Evolutionary conservation across 2,329 filamentous ascomycete species (phyloP), one percentile per base, ranked within the genome.

Genomic region (Neoascochyta sp.): DNA sequence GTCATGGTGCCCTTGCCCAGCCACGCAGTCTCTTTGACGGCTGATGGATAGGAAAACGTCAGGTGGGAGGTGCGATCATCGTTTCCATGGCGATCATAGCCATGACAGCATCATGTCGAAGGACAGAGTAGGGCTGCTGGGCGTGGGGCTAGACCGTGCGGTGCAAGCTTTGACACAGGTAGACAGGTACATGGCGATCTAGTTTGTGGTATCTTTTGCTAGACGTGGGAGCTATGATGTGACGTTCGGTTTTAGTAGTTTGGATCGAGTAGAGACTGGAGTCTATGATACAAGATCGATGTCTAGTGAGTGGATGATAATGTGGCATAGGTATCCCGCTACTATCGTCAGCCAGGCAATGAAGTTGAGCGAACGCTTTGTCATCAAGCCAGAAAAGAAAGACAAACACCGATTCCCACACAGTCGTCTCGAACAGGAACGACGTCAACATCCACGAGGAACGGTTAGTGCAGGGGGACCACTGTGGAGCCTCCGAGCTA

Each of bases 381-480:
- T 14, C 10, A 11, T 10, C 24, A 20, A 20, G 10, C 18, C 7
- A 10, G 18, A 20, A 7, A 7, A 7, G 13, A 12, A 17, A n/a
- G n/a, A 2, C n/a, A 16, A 25, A 9, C 4, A 6, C n/a, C 17
- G 9, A 14, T 31, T 8, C 19, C 26, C 22, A 27, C n/a, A n/a
- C n/a, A n/a, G 13, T 22, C 16, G 22, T 23, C 7, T 27, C 20
- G 9, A 31, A 23, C 16, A 10, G 29, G 18, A 23, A 9, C 34
- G 43, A 50, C 46, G 45, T 50, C 48, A 52, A 50, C 15, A 49
- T 28, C 10, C 16, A 22, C 13, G 17, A 16, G 31, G 20, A 12
- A 17, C 25, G 36, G 12, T 24, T 56, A 56, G 50, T 41, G 36
- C 35, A n/a, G 48, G 51, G 50, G 49, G 24, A 43, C 36, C 27